Evolutionary conservation across 352 stramenopile genomes (phyloP).

Genomic region (Pythium rhizo-oryzae): DNA sequence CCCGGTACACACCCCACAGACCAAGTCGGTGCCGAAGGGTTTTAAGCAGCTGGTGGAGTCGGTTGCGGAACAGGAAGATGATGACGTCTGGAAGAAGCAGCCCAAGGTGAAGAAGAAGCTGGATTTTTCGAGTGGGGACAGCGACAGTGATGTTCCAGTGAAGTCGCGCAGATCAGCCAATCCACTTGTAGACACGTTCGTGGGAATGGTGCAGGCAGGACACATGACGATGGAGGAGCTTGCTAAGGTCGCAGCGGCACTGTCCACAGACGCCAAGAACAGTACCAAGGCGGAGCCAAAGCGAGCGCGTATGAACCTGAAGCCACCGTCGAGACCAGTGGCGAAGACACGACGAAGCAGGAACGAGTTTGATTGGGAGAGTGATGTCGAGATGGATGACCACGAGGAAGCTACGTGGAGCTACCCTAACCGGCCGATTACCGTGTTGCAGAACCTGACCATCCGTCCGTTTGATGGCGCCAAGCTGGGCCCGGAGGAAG

Average conservation of each 20-base stretch:
- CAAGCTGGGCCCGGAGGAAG: neutral
- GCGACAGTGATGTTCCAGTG: neutral
- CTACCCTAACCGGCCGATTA: neutral
- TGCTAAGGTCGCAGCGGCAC: neutral
- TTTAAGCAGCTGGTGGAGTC: neutral
- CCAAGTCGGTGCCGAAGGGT: constrained; percentile 3
- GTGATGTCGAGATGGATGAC: neutral
- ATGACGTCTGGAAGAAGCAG: neutral
- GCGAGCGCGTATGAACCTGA: neutral
- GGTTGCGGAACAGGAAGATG: neutral
- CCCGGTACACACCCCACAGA: constrained; percentile 4
- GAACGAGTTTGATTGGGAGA: neutral
- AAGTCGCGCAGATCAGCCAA: neutral
- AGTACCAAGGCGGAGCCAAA: neutral
- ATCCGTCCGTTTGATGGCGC: neutral
- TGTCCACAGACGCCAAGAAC: neutral
- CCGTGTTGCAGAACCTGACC: neutral
- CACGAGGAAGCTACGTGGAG: neutral
- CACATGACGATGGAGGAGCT: neutral
- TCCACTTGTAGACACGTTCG: neutral
- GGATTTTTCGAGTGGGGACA: neutral
- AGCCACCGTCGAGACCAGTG: neutral
- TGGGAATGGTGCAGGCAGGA: neutral
- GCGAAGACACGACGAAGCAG: neutral
- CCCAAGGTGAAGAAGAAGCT: constrained; percentile 4